Percentiles rank a stretch among this genome's conserved stretches.
Evolutionary conservation across 1,139 yeast species (phyloP).

Genomic region (Candida glucosophila): DNA sequence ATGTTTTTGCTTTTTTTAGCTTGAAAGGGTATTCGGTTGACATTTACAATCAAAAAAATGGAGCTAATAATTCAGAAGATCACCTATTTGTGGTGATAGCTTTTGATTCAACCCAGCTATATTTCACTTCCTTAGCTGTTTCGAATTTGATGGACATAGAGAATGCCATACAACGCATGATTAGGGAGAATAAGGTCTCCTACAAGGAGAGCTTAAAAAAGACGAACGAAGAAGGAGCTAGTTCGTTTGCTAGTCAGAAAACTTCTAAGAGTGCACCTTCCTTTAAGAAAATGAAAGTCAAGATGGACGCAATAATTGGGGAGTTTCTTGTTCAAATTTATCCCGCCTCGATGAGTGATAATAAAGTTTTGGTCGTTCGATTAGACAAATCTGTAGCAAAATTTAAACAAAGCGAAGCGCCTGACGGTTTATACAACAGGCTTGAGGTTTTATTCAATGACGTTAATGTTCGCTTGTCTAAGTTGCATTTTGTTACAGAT

Average conservation of each 20-base stretch:
- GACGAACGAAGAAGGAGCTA: conserved; percentile 22
- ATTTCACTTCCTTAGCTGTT: conserved; percentile 76
- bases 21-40: conserved; percentile 44
- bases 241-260: conserved; percentile 25
- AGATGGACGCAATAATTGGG: conserved; percentile 52
- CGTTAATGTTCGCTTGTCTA: conserved; percentile 58
- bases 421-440: conserved; percentile 40
- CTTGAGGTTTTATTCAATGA: conserved; percentile 49
- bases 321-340: conserved; percentile 53
- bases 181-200: conserved; percentile 63
- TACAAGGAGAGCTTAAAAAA: conserved; percentile 59
- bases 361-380: conserved; percentile 60
- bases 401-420: conserved; percentile 49
- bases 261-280: conserved; percentile 14
- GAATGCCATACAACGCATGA: conserved; percentile 62
- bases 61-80: conserved; percentile 41
- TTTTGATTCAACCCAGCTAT: conserved; percentile 51
- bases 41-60: conserved; percentile 61
- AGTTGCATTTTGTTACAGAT: conserved; percentile 37
- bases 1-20: conserved; percentile 63
- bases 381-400: conserved; percentile 53
- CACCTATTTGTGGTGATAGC: conserved; percentile 50
- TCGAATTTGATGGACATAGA: conserved; percentile 73
- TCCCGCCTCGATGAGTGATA: conserved; percentile 69
- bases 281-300: conserved; percentile 43